Evolutionary conservation across 768 basidiomycete species (phyloP), one percentile per base, ranked within the genome.

Genomic region (Pholiota conissans): DNA sequence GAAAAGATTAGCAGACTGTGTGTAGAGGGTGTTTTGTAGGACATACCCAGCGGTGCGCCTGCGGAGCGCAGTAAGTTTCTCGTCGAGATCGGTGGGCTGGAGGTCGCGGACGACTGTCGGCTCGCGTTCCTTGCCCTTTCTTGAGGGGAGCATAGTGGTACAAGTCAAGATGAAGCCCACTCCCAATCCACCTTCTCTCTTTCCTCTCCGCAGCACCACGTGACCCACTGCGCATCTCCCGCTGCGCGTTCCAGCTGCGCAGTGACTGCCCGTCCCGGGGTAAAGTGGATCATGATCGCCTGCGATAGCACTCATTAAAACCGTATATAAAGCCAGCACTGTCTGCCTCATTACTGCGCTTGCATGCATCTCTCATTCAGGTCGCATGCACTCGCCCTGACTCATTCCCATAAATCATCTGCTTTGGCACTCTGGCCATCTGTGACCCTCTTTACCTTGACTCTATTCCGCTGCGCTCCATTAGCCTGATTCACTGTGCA

Each of bases 61-160:
- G 67, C 88, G 84, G 3, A 88, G 73, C 11, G 87, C 86, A 52
- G 87, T 77, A 45, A 93, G 78, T 60, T 79, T 81, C 66, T 89
- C 85, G 63, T 76, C 77, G 42, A 80, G 65, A 64, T 81, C 79
- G 16, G 79, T 79, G 14, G 79, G 77, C 62, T 79, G 75, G 8
- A 68, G 69, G 29, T 70, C 72, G 60, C 62, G 58, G 45, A 58
- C 56, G 2, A 61, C 60, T 5, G 58, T 62, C 2, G 71, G 65
- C 30, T 79, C 76, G 45, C 80, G 75, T 58, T 79, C 79, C 66
- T 75, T 81, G 59, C 65, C 69, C 65, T 77, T 76, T 56, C 74
- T 71, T 14, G 71, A 67, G 62, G 71, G 66, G 55, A 65, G 66
- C 69, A 71, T 73, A 37, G 60, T 68, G 30, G 55, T 49, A 57